Base-by-base conservation (phyloP, 2,329 filamentous ascomycete genomes). In the Myriosclerotinia curreyana region DNA sequence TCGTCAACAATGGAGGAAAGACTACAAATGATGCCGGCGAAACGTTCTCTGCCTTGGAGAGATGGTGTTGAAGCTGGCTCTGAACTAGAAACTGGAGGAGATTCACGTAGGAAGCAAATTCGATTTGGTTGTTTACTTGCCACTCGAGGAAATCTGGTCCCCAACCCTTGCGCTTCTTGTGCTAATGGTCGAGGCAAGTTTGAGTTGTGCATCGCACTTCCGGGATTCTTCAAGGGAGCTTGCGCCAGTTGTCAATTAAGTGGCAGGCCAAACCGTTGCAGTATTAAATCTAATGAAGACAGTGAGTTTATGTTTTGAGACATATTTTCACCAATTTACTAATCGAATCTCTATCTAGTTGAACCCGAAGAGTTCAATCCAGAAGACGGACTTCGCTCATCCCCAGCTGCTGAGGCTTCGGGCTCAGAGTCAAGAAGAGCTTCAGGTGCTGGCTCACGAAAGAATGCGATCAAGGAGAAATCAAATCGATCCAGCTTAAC, bases 171-270 rank as follows among this genome's bases (percentile, higher is more conserved):
- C 56, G 65, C 66, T 40, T 72, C 66, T 46, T 74, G 73, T 60
- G 70, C 72, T 12, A 73, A 72, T 66, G 72, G 71, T 20, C 64
- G 73, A 38, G 73, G 73, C 12, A 74, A 74, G 58, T 74, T 74
- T 64, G 67, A 59, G 50, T 63, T 71, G 40, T 74, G 73, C 49
- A 69, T 74, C 28, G 72, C 71, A 34, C 62, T 74, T 31, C 71
- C 72, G n/a, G 72, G 72, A 8, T 74, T 71, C 64, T 74, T 74
- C 65, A 74, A 74, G 61, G 73, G 73, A 42, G 73, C 73, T 60
- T 74, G 73, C 60, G 73, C 73, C 12, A 71, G 69, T 46, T 74
- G 73, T 64, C 72, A 74, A 63, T 65, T 74, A 20, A 74, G 72
- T 56, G 73, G 73, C 17, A 62, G 71, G 40, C 72, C 72, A 28